Base-by-base conservation (phyloP, 768 basidiomycete genomes). In the Coprinopsis cinerea region DNA sequence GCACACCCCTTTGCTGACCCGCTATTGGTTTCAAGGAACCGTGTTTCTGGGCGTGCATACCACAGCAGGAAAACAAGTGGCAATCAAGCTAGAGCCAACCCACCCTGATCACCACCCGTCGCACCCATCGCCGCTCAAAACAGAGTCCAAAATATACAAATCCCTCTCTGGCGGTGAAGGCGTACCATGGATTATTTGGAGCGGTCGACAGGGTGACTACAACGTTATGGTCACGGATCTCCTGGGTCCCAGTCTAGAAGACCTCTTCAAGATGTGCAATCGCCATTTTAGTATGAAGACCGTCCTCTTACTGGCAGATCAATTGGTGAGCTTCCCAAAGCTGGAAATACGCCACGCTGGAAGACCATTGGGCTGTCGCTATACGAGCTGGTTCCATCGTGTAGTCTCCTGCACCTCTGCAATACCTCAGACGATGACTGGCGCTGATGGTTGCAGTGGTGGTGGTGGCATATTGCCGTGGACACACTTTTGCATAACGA, bases 161-260 rank as follows among this genome's bases (percentile, higher is more conserved):
- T 83, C 85, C 0, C 78, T 94, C 53, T 88, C 87, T 76, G 91
- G 92, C 36, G 89, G 87, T 42, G 82, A 85, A 23, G 91, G 91
- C 34, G 88, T 94, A 0, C 91, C 91, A 0, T 92, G 88, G 81
- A 87, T 93, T 55, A 83, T 92, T 75, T 92, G 89, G 82, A 90
- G 85, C 3, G 92, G 92, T 25, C 85, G 81, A 53, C 85, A 94
- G 61, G 94, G 87, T 25, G 83, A 93, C 66, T 97, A 93, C 71
- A 97, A 98, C 62, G 93, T 97, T 59, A 89, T 99, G 78, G 90
- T 98, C 61, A 92, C 97, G 61, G 95, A 98, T 74, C 79, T 98
- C 23, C 79, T 99, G 32, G 95, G 95, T 0, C 92, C 94, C 2
- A 85, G 84, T 2, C 72, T 92, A 44, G 89, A 92, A 57, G 88